phyloP scores from a whole-genome alignment of 1,284 basidiomycete genomes.

The Ustilago sp. region DNA sequence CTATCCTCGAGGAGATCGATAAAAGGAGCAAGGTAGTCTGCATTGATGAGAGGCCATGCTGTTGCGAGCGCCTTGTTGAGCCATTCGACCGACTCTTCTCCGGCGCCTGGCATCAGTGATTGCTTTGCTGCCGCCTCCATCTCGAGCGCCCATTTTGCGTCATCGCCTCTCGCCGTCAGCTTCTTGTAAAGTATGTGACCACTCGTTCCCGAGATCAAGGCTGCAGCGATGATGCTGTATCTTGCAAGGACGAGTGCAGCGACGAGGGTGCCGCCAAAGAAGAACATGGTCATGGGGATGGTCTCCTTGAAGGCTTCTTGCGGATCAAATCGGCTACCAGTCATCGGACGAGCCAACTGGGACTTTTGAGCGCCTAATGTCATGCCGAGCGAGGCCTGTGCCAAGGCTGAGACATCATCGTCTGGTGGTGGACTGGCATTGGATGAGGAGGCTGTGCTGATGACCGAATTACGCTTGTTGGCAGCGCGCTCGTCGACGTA shows the following conservation, averaged over 20 bases:
- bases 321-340: slow-evolving; percentile 1
- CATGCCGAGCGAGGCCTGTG: slow-evolving; percentile 26
- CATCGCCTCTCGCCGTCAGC: slow-evolving; percentile 35
- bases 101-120: slow-evolving; percentile 11
- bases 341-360: slow-evolving; percentile 3
- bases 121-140: slow-evolving; percentile 37
- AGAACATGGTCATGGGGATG: slow-evolving; percentile 49
- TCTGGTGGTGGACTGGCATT: slow-evolving; percentile 13
- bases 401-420: slow-evolving; percentile 17
- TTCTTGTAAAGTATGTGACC: slow-evolving; percentile 49
- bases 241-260: slow-evolving; percentile 37
- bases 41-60: slow-evolving; percentile 63
- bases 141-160: slow-evolving; percentile 46
- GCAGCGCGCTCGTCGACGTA: neutral
- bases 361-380: slow-evolving; percentile 22
- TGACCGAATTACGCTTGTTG: slow-evolving; percentile 10
- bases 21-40: slow-evolving; percentile 64
- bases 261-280: slow-evolving; percentile 51
- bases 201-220: slow-evolving; percentile 29
- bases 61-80: slow-evolving; percentile 60
- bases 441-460: slow-evolving; percentile 19
- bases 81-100: slow-evolving; percentile 63
- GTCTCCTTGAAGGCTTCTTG: slow-evolving; percentile 43
- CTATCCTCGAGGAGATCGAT: slow-evolving; percentile 66
- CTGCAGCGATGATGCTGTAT: slow-evolving; percentile 35